A percentile compares a stretch with the other conserved stretches of the same genome.
These are phyloP conservation scores for Cercophora scortea DNA, from an alignment of 495 filamentous ascomycete genomes.

Conservation along the genomic window DNA sequence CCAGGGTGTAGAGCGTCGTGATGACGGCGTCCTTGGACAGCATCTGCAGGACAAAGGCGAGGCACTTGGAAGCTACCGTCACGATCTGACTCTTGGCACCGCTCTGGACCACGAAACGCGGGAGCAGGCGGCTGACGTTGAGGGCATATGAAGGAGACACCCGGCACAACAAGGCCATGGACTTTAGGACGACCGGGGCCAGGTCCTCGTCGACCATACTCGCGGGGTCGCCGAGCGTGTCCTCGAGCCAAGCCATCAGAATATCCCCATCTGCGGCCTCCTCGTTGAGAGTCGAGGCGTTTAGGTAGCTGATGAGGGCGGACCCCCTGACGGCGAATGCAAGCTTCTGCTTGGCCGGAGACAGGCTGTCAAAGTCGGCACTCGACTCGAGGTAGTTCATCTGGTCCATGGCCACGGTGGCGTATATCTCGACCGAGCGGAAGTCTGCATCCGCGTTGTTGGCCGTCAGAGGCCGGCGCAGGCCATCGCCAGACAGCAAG, in stretches of 20 bases:
- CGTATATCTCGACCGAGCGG: conserved; percentile 58
- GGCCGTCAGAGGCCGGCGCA: conserved; percentile 28
- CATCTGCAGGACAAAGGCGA: conserved; percentile 68
- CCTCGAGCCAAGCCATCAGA: conserved; percentile 82
- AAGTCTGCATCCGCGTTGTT: conserved; percentile 39
- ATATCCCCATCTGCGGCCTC: conserved; percentile 70
- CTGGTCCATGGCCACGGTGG: conserved; percentile 68
- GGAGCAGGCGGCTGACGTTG: conserved; percentile 69
- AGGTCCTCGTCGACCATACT: conserved; percentile 74
- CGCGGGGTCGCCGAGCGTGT: conserved; percentile 61
- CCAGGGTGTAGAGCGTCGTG: conserved; percentile 87
- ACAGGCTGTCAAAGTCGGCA: conserved; percentile 80
- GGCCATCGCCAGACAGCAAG: conserved; percentile 49
- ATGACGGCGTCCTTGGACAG: conserved; percentile 90
- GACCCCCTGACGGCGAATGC: conserved; percentile 79
- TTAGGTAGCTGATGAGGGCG: conserved; percentile 74
- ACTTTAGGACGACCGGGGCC: conserved; percentile 68
- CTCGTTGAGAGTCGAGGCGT: conserved; percentile 71
- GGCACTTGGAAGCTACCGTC: conserved; percentile 66
- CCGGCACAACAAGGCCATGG: conserved; percentile 71
- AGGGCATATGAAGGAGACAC: conserved; percentile 63
- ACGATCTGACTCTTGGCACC: conserved; percentile 56
- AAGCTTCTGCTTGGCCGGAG: conserved; percentile 78
- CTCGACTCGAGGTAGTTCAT: conserved; percentile 82
- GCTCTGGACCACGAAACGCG: conserved; percentile 77